Base-by-base conservation (phyloP, 176 grass and related monocot genomes). In the Cocos nucifera region DNA sequence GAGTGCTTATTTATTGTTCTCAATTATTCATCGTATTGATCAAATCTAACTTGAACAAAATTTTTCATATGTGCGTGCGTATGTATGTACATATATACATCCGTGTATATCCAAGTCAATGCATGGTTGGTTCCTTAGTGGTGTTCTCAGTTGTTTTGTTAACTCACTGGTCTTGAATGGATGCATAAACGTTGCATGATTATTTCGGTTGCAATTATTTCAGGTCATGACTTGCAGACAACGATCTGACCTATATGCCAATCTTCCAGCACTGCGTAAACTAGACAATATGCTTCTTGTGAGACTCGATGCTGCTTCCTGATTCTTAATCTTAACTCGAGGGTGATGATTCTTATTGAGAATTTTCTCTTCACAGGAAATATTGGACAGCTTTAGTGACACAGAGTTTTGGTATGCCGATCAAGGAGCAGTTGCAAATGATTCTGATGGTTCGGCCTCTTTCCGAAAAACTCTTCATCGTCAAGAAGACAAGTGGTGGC, bases 341-440 rank as follows among this genome's bases (percentile, higher is more conserved):
- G 8, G 25, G 62, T 55, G 2, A 5, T 5, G 2, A 44, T 32
- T 57, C 54, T 53, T 67, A 4, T 48, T 5, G 56, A 19, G 17
- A 32, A 17, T 15, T 60, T 71, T 4, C 17, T 44, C 17, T 19
- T 63, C 18, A 14, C 69, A 98, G 93, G 93, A 98, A 76, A 87
- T 92, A 63, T 26, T 98, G 49, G 93, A 98, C 26, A 77, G 79
- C 73, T 89, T 92, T 67, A 81, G 19, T 51, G 87, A 83, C 15
- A 55, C 87, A 6, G 93, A 98, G 26, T 98, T 98, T 69, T 98
- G 93, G 93, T 98, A 98, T n/a, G 87, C 85, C 9, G 93, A 98
- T 15, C 93, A 98, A 83, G 93, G 93, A 30, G 88, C 92, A 15
- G 58, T 82, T n/a, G 84, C 87, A 5, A 73, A 79, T 0, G 88